Percentiles rank a stretch among this genome's conserved stretches.
Conservation (phyloP, 2,329 filamentous ascomycete genomes). For the Clarireedia monteithiana region DNA sequence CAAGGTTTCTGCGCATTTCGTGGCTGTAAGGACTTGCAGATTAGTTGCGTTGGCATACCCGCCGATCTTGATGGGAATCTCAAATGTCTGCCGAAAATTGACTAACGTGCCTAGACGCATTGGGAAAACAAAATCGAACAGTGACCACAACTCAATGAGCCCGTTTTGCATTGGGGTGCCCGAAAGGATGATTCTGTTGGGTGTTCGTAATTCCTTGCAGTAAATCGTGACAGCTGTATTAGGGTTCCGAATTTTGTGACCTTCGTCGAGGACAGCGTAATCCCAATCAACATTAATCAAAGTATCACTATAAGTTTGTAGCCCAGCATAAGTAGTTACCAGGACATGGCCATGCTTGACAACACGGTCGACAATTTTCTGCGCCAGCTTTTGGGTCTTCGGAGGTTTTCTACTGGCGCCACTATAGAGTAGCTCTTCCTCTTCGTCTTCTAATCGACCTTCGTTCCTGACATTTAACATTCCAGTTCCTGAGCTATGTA, state of each 20-base stretch:
- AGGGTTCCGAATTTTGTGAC: slow-evolving; percentile 96
- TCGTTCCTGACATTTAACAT: slow-evolving; percentile 79
- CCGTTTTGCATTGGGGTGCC: slow-evolving; percentile 99
- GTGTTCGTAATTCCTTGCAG: slow-evolving; percentile 86
- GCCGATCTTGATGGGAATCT: slow-evolving; percentile 86
- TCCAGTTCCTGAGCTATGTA: slow-evolving; percentile 92
- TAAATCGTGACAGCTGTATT: slow-evolving; percentile 91
- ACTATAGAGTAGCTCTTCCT: slow-evolving; percentile 37
- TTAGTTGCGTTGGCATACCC: slow-evolving; percentile 95
- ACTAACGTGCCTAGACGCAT: slow-evolving; percentile 91
- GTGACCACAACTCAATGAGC: slow-evolving; percentile 85
- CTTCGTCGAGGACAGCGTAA: slow-evolving; percentile 91
- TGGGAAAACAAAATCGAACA: slow-evolving; percentile 96
- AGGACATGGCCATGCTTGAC: slow-evolving; percentile 82
- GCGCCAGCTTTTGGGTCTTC: slow-evolving; percentile 61
- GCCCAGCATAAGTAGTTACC: slow-evolving; percentile 89
- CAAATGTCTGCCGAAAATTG: slow-evolving; percentile 84
- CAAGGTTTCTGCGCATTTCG: slow-evolving; percentile 86
- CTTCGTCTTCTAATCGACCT: slow-evolving; percentile 47
- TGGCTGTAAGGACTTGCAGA: slow-evolving; percentile 86
- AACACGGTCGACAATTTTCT: slow-evolving; percentile 74
- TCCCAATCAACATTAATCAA: slow-evolving; percentile 82
- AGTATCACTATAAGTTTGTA: slow-evolving; percentile 85
- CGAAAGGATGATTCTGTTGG: slow-evolving; percentile 86
- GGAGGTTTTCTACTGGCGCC: slow-evolving; percentile 33